Percentiles rank a stretch among this genome's conserved stretches.
Evolutionary conservation across 164 flowering plant species (phyloP).

Genomic region (Annona cherimola): DNA sequence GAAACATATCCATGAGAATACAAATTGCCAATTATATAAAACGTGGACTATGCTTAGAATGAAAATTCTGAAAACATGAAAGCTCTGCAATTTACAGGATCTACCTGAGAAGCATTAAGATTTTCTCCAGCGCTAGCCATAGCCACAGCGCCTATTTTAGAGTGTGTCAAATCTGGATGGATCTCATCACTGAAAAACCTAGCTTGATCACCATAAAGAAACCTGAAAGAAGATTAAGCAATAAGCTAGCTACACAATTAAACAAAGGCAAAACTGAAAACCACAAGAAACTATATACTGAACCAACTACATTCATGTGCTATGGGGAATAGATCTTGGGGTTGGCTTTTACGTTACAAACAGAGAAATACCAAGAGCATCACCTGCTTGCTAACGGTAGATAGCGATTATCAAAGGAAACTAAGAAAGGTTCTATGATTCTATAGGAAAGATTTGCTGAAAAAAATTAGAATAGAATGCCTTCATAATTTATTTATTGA

Average conservation of each 20-base stretch:
- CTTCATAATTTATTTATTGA: no score
- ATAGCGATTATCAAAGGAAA: no score
- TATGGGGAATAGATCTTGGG: no score
- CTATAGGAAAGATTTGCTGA: no score
- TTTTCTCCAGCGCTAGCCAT: slow-evolving; percentile 99
- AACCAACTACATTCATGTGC: background rate
- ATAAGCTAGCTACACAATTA: background rate
- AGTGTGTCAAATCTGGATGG: slow-evolving; percentile 79
- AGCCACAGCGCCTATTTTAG: slow-evolving; percentile 81
- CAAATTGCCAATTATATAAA: background rate
- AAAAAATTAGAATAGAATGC: no score
- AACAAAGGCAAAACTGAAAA: background rate
- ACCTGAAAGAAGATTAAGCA: slow-evolving; percentile 36
- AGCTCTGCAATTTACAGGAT: background rate
- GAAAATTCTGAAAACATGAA: background rate
- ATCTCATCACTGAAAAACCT: slow-evolving; percentile 92
- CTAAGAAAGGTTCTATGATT: no score
- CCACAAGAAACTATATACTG: background rate
- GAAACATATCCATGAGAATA: background rate
- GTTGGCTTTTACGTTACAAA: no score
- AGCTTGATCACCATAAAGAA: slow-evolving; percentile 93
- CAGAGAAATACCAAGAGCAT: no score
- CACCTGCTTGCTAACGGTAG: no score
- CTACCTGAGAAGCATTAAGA: slow-evolving; percentile 97
- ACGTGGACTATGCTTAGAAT: background rate